These are phyloP conservation scores for Colletotrichum sp. DNA, from an alignment of 2,329 filamentous ascomycete genomes.

Conservation along the genomic window DNA sequence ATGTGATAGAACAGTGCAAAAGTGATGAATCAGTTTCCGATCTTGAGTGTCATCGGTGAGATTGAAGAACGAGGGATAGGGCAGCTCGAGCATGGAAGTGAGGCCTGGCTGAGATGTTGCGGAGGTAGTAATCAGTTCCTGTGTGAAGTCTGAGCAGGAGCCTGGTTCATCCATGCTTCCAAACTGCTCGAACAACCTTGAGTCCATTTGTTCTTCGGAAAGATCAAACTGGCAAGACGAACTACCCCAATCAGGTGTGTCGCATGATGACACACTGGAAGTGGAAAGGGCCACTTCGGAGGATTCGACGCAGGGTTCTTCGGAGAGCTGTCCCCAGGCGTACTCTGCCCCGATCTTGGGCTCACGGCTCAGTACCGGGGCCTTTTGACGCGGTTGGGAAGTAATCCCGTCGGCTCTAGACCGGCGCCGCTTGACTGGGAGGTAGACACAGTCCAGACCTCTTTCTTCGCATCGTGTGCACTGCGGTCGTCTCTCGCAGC, in stretches of 20 bases:
- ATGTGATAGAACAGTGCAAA: conserved; percentile 67
- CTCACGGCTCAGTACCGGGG: not conserved
- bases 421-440: conserved; percentile 45
- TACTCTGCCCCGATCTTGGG: not conserved
- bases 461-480: conserved; percentile 56
- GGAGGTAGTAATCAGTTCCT: not conserved
- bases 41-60: conserved; percentile 59
- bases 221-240: not conserved
- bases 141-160: not conserved
- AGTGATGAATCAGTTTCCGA: conserved; percentile 63
- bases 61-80: conserved; percentile 54
- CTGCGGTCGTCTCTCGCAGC: conserved; percentile 55
- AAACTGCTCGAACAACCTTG: not conserved
- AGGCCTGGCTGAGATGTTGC: not conserved
- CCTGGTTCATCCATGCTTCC: not conserved
- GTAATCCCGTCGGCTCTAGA: conserved; percentile 25
- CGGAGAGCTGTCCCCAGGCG: not conserved
- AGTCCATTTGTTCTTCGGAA: not conserved
- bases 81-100: not conserved
- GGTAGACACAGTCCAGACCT: conserved; percentile 53
- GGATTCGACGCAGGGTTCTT: not conserved
- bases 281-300: not conserved
- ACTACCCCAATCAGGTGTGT: not conserved
- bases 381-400: not conserved
- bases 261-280: not conserved